phyloP scores from a whole-genome alignment of 768 basidiomycete genomes.

The Pleurotus ostreatus region DNA sequence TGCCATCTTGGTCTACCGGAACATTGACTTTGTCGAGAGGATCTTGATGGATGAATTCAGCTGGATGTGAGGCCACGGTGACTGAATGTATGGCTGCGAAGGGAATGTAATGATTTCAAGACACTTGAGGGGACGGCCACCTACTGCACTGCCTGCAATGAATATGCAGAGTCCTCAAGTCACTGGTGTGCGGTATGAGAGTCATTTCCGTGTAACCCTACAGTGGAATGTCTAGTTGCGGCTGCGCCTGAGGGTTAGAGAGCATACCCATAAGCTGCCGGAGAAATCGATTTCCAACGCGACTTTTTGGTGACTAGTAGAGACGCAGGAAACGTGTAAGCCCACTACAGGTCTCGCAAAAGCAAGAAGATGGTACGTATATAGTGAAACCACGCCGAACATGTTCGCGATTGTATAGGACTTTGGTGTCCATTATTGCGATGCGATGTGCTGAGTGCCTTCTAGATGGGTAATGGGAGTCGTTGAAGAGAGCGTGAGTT shows the following conservation, averaged over 20 bases:
- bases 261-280: conserved; percentile 76
- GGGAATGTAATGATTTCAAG: conserved; percentile 15
- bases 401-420: conserved; percentile 61
- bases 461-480: background rate
- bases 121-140: conserved; percentile 22
- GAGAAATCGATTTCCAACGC: conserved; percentile 91
- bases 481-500: background rate
- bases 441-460: background rate
- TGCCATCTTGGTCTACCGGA: conserved; percentile 33
- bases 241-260: conserved; percentile 9
- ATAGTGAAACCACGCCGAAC: conserved; percentile 81
- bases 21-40: conserved; percentile 63
- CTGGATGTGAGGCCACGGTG: conserved; percentile 64
- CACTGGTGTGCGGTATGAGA: conserved; percentile 73
- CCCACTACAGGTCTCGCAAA: conserved; percentile 16
- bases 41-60: conserved; percentile 79
- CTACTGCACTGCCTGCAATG: conserved; percentile 86
- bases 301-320: conserved; percentile 95
- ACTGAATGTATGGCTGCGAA: conserved; percentile 65
- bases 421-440: conserved; percentile 34
- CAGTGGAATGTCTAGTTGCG: background rate
- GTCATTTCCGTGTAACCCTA: conserved; percentile 95
- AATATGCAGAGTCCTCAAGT: conserved; percentile 80
- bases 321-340: conserved; percentile 48
- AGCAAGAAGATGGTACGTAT: conserved; percentile 57